These are phyloP conservation scores for Ophiostoma perfectum DNA, from an alignment of 2,329 filamentous ascomycete species.

Conservation along the genomic window DNA sequence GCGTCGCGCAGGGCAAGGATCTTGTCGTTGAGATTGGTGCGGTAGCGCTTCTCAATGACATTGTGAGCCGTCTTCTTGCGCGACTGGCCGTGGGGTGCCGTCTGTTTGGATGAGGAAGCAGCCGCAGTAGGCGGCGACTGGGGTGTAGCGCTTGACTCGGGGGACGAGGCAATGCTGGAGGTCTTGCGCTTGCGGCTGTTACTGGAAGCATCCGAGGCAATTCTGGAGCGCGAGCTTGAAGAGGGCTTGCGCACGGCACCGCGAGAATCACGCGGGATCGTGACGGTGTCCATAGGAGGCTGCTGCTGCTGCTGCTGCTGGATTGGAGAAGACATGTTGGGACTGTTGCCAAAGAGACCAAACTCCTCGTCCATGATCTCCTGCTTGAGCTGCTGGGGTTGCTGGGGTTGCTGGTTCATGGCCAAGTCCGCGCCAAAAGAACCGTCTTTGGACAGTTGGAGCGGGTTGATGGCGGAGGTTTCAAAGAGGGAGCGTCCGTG, in stretches of 20 bases:
- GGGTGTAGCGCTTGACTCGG: constrained; percentile 25
- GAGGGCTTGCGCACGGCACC: constrained; percentile 29
- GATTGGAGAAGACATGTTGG: constrained; percentile 3
- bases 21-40: constrained; percentile 78
- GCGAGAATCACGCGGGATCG: constrained; percentile 23
- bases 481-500: constrained; percentile 26
- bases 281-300: not conserved
- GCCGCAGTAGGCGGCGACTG: constrained; percentile 27
- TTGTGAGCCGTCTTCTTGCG: constrained; percentile 76
- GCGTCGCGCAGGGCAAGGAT: constrained; percentile 70
- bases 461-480: constrained; percentile 36
- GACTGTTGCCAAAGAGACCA: not conserved
- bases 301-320: not conserved
- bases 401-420: not conserved
- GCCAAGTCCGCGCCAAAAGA: constrained; percentile 4
- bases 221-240: not conserved
- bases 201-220: constrained; percentile 23
- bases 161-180: constrained; percentile 24
- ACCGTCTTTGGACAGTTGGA: constrained; percentile 30
- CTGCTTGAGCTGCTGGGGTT: constrained; percentile 10
- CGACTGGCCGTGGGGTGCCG: constrained; percentile 19
- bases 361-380: constrained; percentile 10
- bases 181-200: constrained; percentile 34
- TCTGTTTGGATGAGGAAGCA: constrained; percentile 18
- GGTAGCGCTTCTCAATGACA: constrained; percentile 79